Conservation (phyloP, 306 rosid species). For the Quercus engelmannii region DNA sequence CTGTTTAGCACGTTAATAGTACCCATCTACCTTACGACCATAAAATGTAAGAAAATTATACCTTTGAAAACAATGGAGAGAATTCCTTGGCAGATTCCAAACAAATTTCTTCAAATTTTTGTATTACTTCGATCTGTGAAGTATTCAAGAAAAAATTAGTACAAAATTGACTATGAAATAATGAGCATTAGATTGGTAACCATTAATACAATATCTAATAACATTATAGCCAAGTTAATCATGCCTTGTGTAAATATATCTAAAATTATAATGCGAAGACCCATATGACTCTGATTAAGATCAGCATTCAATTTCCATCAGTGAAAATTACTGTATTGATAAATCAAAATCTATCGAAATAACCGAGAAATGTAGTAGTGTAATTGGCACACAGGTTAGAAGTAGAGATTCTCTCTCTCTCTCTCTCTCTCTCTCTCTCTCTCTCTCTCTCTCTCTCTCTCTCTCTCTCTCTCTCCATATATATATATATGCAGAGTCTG, state of each 20-base stretch:
- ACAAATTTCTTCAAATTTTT: conserved; percentile 89
- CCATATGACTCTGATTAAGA: background rate
- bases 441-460: background rate
- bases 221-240: background rate
- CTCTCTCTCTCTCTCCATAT: no score
- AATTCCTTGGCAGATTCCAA: conserved; percentile 82
- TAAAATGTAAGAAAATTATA: conserved; percentile 22
- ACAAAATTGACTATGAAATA: conserved; percentile 2
- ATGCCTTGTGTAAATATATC: background rate
- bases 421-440: no score
- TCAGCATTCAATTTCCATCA: background rate
- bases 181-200: background rate
- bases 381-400: background rate
- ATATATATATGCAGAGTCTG: no score
- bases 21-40: background rate
- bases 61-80: conserved; percentile 68
- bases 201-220: background rate
- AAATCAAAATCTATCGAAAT: background rate
- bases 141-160: background rate
- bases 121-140: conserved; percentile 85
- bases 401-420: background rate
- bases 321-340: background rate
- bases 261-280: background rate
- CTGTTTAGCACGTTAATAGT: background rate
- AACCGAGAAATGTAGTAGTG: background rate